A percentile compares a stretch with the other conserved stretches of the same genome.
Evolutionary conservation across 208 protist species (phyloP).

Genomic region (Leishmania tropica): DNA sequence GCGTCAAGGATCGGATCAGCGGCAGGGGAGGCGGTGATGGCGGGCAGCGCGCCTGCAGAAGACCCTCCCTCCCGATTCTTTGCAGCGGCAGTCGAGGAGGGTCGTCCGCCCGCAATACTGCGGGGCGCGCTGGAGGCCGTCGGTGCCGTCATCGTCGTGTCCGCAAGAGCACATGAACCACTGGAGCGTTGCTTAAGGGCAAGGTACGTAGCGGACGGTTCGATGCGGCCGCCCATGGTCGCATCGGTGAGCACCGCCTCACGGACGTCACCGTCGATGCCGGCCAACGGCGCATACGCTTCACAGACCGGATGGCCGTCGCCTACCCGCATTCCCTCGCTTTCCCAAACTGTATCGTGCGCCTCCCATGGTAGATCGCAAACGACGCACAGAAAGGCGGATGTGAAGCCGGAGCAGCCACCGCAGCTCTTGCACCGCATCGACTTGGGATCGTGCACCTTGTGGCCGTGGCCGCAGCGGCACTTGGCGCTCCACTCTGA

Average conservation of each 20-base stretch:
- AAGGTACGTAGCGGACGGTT: conserved; percentile 20
- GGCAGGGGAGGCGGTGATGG: not conserved
- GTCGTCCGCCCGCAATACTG: not conserved
- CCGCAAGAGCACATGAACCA: no score
- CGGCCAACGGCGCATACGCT: conserved; percentile 69
- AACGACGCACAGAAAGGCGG: conserved; percentile 81
- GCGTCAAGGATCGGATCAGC: conserved; percentile 12
- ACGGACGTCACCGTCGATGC: conserved; percentile 68
- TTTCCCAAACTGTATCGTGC: conserved; percentile 85
- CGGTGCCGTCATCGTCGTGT: not conserved
- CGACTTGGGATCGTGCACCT: conserved; percentile 49
- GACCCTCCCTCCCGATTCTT: not conserved
- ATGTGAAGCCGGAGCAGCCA: conserved; percentile 52
- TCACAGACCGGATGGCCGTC: conserved; percentile 58
- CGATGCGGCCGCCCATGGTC: conserved; percentile 54
- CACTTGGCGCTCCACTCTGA: conserved; percentile 78
- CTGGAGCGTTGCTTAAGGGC: conserved; percentile 1
- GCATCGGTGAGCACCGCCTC: conserved; percentile 61
- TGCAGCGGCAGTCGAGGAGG: not conserved
- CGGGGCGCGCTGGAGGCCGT: not conserved
- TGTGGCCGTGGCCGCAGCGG: conserved; percentile 73
- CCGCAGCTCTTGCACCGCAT: conserved; percentile 47
- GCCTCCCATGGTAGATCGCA: conserved; percentile 85
- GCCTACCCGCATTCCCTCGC: conserved; percentile 46
- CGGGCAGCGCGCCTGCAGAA: not conserved